Evolutionary conservation across 2,329 filamentous ascomycete genomes (phyloP), one percentile per base, ranked within the genome.

Genomic region (Alternaria conjuncta): DNA sequence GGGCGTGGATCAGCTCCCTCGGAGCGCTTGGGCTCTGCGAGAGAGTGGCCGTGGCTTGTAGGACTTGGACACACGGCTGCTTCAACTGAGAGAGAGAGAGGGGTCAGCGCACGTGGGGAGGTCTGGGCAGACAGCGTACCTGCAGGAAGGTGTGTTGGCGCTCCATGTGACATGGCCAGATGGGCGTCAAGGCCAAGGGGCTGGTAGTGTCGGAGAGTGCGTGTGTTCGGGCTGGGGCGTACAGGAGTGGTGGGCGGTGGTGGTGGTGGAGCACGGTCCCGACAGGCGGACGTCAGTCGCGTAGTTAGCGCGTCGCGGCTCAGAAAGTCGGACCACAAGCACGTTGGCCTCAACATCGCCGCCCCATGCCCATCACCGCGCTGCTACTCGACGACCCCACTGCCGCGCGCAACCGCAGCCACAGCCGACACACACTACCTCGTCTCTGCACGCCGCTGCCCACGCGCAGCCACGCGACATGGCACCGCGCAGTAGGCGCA

Each of bases 21-120:
- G 81, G 72, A 21, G 81, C 81, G 15, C 74, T 77, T 59, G 83
- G 82, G 36, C 80, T 81, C 32, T 82, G 82, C 51, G 83, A 82
- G 60, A 88, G 83, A 45, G 78, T 80, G 15, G 89, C 77, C 10
- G 85, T 85, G 51, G 82, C 79, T 50, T 88, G 84, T 65, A 86
- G 86, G 36, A 90, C 82, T 47, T 85, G 83, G 32, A 90, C 85
- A 71, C 88, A 90, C 60, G 82, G 80, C 54, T 84, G 82, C 67
- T 88, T 89, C 59, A 90, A 81, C 85, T 87, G 70, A 30, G 32
- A 36, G 32, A 32, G 28, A 30, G 30, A 60, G 18, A 6, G 49
- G 12, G 47, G 50, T 70, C 28, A 68, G 63, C 32, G 18, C 8
- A 21, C 30, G 44, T 36, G n/a, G 26, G 44, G 13, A 41, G 3